These are phyloP conservation scores for Articulospora tetracladia DNA, from an alignment of 495 filamentous ascomycete species.

Conservation along the genomic window DNA sequence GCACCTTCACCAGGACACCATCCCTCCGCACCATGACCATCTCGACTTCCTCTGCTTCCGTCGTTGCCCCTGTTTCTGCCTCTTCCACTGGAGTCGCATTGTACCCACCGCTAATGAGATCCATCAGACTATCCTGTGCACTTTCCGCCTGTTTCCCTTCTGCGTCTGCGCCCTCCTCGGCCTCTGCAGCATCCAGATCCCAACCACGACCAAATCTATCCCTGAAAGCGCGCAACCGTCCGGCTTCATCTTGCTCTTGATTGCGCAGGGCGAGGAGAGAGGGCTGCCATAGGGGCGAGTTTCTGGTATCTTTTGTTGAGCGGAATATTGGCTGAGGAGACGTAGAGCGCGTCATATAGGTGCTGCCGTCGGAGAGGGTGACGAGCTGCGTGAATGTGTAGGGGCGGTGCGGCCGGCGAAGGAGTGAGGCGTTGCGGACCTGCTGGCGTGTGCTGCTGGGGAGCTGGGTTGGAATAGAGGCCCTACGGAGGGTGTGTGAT, in stretches of 20 bases:
- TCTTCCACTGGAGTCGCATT: slow-evolving; percentile 15
- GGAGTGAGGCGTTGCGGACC: slow-evolving; percentile 79
- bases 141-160: slow-evolving; percentile 21
- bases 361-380: slow-evolving; percentile 86
- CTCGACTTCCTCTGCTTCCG: slow-evolving; percentile 7
- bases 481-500: neutral
- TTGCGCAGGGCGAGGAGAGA: slow-evolving; percentile 70
- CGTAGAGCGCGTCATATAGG: slow-evolving; percentile 85
- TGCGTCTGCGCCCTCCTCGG: slow-evolving; percentile 22
- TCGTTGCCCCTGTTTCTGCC: neutral
- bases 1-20: slow-evolving; percentile 29
- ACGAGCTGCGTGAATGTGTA: slow-evolving; percentile 97
- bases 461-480: neutral
- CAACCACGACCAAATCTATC: slow-evolving; percentile 77
- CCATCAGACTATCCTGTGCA: slow-evolving; percentile 53
- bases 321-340: slow-evolving; percentile 75
- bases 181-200: slow-evolving; percentile 45
- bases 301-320: slow-evolving; percentile 78
- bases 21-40: slow-evolving; percentile 14
- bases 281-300: slow-evolving; percentile 89
- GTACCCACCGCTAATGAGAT: slow-evolving; percentile 57
- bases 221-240: slow-evolving; percentile 80
- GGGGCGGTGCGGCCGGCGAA: slow-evolving; percentile 81
- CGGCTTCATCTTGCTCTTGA: slow-evolving; percentile 94
- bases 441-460: slow-evolving; percentile 22